phyloP scores from a whole-genome alignment of 2,329 filamentous ascomycete genomes.

The Colletotrichum sojae region DNA sequence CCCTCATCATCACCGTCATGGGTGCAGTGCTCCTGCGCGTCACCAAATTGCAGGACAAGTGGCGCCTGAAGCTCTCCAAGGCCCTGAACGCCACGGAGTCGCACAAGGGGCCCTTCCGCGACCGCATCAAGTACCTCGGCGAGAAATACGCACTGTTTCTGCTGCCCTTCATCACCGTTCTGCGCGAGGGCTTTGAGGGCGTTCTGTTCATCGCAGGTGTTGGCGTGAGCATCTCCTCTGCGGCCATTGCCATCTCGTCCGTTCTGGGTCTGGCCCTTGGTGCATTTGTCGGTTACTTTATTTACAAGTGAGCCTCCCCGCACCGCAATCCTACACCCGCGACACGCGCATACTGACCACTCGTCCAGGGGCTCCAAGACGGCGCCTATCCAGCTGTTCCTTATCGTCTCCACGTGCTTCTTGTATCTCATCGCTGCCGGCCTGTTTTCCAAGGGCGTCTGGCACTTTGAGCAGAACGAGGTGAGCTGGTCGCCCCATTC shows the following conservation, averaged over 20 bases:
- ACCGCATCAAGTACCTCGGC: constrained; percentile 44
- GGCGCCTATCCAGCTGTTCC: constrained; percentile 73
- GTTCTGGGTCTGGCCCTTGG: constrained; percentile 77
- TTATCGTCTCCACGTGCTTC: constrained; percentile 83
- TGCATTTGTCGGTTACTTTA: constrained; percentile 72
- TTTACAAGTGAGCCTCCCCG: constrained; percentile 74
- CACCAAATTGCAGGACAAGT: constrained; percentile 77
- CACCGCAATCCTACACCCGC: too few species aligned
- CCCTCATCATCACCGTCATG: constrained; percentile 75
- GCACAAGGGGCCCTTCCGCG: constrained; percentile 24
- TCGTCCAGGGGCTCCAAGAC: constrained; percentile 59
- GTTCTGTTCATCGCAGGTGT: constrained; percentile 87
- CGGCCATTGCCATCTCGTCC: constrained; percentile 79
- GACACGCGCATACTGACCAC: constrained; percentile 44
- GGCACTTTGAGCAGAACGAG: constrained; percentile 76
- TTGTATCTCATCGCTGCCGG: constrained; percentile 87
- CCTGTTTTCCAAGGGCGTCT: constrained; percentile 81
- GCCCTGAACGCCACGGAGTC: constrained; percentile 55
- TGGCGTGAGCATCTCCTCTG: constrained; percentile 76
- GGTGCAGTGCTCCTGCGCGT: constrained; percentile 76
- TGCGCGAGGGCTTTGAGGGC: constrained; percentile 83
- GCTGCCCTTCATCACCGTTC: constrained; percentile 82
- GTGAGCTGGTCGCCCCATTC: background rate
- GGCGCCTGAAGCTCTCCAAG: constrained; percentile 74
- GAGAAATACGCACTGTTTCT: constrained; percentile 85